Percentiles rank a stretch among this genome's conserved stretches.
Conservation (phyloP, 1,139 yeast genomes). For the Debaryomyces coudertii region DNA sequence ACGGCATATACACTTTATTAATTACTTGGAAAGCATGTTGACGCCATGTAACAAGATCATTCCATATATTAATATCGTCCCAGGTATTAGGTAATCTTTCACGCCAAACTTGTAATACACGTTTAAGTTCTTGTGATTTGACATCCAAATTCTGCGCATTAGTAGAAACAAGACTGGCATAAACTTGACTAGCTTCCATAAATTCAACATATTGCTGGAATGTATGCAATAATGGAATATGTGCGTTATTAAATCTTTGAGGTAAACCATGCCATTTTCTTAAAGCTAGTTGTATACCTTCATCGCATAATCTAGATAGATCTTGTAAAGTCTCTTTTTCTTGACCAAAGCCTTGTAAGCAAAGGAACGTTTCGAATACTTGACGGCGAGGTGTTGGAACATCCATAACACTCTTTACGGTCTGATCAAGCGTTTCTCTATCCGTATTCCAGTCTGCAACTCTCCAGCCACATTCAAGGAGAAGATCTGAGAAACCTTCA, state of each 20-base stretch:
- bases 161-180: slow-evolving; percentile 84
- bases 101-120: slow-evolving; percentile 96
- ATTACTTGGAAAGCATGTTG: slow-evolving; percentile 98
- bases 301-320: slow-evolving; percentile 86
- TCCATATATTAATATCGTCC: slow-evolving; percentile 98
- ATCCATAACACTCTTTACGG: slow-evolving; percentile 95
- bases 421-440: slow-evolving; percentile 90
- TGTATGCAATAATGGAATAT: slow-evolving; percentile 85
- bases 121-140: slow-evolving; percentile 89
- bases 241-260: slow-evolving; percentile 76
- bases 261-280: slow-evolving; percentile 96
- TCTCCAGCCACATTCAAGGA: slow-evolving; percentile 98
- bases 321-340: slow-evolving; percentile 82
- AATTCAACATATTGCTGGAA: slow-evolving; percentile 98
- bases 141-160: slow-evolving; percentile 88
- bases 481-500: slow-evolving; percentile 93
- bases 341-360: slow-evolving; percentile 91
- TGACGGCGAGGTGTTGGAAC: slow-evolving; percentile 98
- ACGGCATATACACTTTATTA: slow-evolving; percentile 90
- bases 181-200: slow-evolving; percentile 96
- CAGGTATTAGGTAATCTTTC: slow-evolving; percentile 93
- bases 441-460: slow-evolving; percentile 99
- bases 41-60: slow-evolving; percentile 96
- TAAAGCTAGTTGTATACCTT: slow-evolving; percentile 90
- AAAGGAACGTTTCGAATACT: slow-evolving; percentile 89